Evolutionary conservation across 192 early-diverging fungal species (phyloP).

Genomic region (Umbelopsis isabellina): DNA sequence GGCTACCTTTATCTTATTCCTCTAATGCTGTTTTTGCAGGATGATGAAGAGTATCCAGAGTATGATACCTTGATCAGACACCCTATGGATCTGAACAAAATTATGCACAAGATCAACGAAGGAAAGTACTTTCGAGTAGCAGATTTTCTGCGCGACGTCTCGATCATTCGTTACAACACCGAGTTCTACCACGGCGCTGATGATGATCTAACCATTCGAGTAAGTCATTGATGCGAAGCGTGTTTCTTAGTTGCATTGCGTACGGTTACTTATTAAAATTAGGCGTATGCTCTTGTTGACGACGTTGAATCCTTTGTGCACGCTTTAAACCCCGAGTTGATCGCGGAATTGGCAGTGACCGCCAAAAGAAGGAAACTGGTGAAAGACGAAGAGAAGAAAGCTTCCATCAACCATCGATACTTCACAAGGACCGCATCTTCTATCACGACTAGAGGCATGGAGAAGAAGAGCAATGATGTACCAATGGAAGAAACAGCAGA

Average conservation of each 20-base stretch:
- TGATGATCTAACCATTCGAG: conserved; percentile 18
- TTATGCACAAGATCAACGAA: conserved; percentile 49
- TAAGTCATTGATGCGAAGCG: not conserved
- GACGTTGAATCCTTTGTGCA: conserved; percentile 13
- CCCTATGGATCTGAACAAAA: conserved; percentile 57
- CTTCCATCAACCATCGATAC: not conserved
- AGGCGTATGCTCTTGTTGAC: conserved; percentile 16
- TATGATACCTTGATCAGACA: conserved; percentile 49
- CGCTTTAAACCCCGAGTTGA: not conserved
- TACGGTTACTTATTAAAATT: not conserved
- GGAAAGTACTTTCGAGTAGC: conserved; percentile 38
- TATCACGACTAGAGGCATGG: conserved; percentile 8
- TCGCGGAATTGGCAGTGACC: not conserved
- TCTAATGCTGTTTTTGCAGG: not conserved
- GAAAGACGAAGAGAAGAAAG: not conserved
- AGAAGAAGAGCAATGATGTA: not conserved
- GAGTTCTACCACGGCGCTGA: conserved; percentile 28
- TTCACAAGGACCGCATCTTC: conserved; percentile 3
- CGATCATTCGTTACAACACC: conserved; percentile 37
- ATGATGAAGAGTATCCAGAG: conserved; percentile 15
- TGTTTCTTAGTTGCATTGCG: not conserved
- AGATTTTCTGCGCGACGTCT: conserved; percentile 49
- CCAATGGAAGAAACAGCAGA: not conserved
- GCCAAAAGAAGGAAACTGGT: conserved; percentile 3
- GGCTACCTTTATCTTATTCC: conserved; percentile 12